phyloP scores from a whole-genome alignment of 257 asterid species.

The Buddleja alternifolia region DNA sequence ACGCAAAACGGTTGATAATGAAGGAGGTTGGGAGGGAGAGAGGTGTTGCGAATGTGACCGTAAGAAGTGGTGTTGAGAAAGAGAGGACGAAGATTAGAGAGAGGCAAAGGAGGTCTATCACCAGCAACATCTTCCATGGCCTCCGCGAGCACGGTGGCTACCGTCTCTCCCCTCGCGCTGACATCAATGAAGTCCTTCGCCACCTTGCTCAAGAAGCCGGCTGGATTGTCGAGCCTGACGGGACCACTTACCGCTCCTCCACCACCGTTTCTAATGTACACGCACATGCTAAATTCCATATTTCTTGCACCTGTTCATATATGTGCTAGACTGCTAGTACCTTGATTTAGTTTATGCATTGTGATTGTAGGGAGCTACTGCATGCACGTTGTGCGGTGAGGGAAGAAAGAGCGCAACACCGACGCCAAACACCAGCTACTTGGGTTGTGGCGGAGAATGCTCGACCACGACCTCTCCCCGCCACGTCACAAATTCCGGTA shows the following conservation, averaged over 20 bases:
- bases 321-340: not conserved
- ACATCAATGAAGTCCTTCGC: conserved; percentile 61
- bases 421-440: conserved; percentile 36
- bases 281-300: not conserved
- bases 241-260: conserved; percentile 55
- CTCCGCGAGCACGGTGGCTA: conserved; percentile 63
- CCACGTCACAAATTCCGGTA: conserved; percentile 26
- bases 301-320: not conserved
- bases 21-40: conserved; percentile 30
- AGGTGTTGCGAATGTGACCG: not conserved
- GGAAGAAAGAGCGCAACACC: conserved; percentile 31
- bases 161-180: conserved; percentile 61
- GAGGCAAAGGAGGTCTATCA: conserved; percentile 52
- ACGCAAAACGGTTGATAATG: not conserved
- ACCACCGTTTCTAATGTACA: conserved; percentile 31
- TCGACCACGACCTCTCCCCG: conserved; percentile 44
- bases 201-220: conserved; percentile 59
- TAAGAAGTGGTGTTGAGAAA: conserved; percentile 36
- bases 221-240: conserved; percentile 48
- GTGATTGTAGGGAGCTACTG: conserved; percentile 13
- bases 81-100: conserved; percentile 58
- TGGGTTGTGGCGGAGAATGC: conserved; percentile 45
- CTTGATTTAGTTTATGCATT: not conserved
- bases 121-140: conserved; percentile 61
- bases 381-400: conserved; percentile 43